A percentile compares a stretch with the other conserved stretches of the same genome.
Evolutionary conservation across 352 stramenopile species (phyloP).

Genomic region (Phytophthora fragariae): DNA sequence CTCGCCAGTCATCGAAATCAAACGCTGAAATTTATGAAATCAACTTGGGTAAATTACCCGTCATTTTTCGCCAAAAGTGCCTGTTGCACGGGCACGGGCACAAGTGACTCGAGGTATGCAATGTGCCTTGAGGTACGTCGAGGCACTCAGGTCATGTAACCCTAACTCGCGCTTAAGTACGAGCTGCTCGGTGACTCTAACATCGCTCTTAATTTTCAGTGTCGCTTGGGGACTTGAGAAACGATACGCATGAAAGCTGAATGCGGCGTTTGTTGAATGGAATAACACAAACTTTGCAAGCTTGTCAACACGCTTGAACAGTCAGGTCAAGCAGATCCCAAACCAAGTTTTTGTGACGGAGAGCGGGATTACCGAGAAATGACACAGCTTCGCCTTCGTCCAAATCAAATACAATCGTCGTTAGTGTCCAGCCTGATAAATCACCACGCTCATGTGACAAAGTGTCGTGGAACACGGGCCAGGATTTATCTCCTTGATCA

Average conservation of each 20-base stretch:
- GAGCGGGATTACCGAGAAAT: slow-evolving; percentile 56
- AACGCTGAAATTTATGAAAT: too few species aligned
- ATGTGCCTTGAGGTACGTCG: too few species aligned
- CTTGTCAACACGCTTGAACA: slow-evolving; percentile 17
- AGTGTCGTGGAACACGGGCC: slow-evolving; percentile 71
- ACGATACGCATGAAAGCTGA: not conserved
- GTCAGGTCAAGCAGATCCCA: slow-evolving; percentile 60
- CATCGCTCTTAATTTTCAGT: too few species aligned
- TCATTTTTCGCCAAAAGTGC: too few species aligned
- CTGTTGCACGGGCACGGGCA: too few species aligned
- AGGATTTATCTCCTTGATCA: slow-evolving; percentile 66
- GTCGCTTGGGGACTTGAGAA: not conserved
- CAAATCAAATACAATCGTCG: slow-evolving; percentile 75
- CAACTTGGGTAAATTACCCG: too few species aligned
- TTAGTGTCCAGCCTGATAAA: slow-evolving; percentile 75
- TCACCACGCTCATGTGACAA: slow-evolving; percentile 66
- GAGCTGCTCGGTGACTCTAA: too few species aligned
- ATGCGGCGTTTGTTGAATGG: not conserved
- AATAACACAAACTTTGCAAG: not conserved
- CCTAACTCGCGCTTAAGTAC: too few species aligned
- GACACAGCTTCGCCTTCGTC: slow-evolving; percentile 48
- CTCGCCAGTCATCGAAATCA: too few species aligned
- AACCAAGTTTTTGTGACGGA: slow-evolving; percentile 41
- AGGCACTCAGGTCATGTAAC: too few species aligned
- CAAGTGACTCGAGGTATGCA: too few species aligned